Percentiles rank a stretch among this genome's conserved stretches.
These are phyloP conservation scores for Sporormia fimetaria DNA, from an alignment of 495 filamentous ascomycete genomes.

Conservation along the genomic window DNA sequence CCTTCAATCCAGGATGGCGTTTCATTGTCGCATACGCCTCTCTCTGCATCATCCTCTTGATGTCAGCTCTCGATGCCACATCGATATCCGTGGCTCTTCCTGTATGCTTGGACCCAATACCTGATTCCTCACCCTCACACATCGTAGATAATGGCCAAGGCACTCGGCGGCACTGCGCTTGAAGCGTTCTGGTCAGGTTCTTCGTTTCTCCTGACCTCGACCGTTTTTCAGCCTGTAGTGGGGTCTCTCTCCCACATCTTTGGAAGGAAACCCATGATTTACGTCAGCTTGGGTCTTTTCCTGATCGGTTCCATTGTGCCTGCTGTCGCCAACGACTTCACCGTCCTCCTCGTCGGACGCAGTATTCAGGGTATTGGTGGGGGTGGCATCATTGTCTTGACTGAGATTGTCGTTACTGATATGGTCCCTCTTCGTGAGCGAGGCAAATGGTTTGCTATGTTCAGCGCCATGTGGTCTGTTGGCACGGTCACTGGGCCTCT, in stretches of 20 bases:
- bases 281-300: conserved; percentile 43
- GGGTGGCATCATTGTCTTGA: conserved; percentile 53
- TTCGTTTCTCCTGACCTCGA: conserved; percentile 42
- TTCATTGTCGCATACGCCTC: conserved; percentile 43
- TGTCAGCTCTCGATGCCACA: conserved; percentile 63
- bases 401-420: conserved; percentile 56
- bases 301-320: conserved; percentile 49
- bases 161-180: conserved; percentile 43
- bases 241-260: conserved; percentile 43
- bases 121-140: background rate
- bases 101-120: conserved; percentile 30
- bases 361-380: conserved; percentile 62
- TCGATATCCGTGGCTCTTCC: conserved; percentile 63
- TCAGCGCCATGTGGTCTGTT: conserved; percentile 39
- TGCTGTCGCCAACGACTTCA: conserved; percentile 48
- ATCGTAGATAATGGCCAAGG: conserved; percentile 38
- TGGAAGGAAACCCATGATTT: conserved; percentile 37
- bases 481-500: conserved; percentile 59
- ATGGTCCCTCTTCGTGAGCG: conserved; percentile 44
- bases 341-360: conserved; percentile 51
- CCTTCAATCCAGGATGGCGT: conserved; percentile 33
- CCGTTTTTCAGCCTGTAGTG: conserved; percentile 32
- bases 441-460: conserved; percentile 37
- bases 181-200: conserved; percentile 51
- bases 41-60: conserved; percentile 50